These are phyloP conservation scores for Coccinonectria pachysandricola DNA, from an alignment of 2,329 filamentous ascomycete genomes.

Conservation along the genomic window DNA sequence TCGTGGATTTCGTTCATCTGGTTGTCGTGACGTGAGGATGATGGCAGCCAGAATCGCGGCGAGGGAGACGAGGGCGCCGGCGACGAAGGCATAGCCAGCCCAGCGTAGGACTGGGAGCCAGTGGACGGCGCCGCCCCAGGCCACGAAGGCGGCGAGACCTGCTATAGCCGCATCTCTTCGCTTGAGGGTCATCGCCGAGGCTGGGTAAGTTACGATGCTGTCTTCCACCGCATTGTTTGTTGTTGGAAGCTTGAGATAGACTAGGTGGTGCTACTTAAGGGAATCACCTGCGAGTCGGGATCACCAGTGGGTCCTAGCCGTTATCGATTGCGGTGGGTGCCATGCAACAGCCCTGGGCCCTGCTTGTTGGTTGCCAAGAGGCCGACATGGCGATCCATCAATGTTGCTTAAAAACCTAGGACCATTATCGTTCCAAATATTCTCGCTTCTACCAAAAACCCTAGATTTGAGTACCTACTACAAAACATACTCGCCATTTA, in stretches of 20 bases:
- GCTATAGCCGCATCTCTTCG: slow-evolving; percentile 62
- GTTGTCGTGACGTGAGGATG: slow-evolving; percentile 41
- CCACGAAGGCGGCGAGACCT: slow-evolving; percentile 62
- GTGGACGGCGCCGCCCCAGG: slow-evolving; percentile 78
- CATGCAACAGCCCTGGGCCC: too few species aligned
- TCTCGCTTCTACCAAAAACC: too few species aligned
- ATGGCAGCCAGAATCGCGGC: slow-evolving; percentile 47
- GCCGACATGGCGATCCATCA: too few species aligned
- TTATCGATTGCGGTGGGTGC: slow-evolving; percentile 17
- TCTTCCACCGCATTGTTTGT: slow-evolving; percentile 23
- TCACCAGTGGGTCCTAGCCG: too few species aligned
- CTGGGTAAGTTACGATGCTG: too few species aligned
- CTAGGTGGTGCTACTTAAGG: slow-evolving; percentile 12
- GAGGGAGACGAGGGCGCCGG: slow-evolving; percentile 51
- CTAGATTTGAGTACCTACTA: too few species aligned
- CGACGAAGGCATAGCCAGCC: slow-evolving; percentile 72
- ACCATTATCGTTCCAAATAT: too few species aligned
- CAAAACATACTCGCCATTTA: too few species aligned
- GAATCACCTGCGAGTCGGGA: slow-evolving; percentile 7
- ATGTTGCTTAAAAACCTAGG: too few species aligned
- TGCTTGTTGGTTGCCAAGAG: too few species aligned
- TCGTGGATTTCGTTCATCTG: slow-evolving; percentile 29
- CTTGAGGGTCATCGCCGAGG: slow-evolving; percentile 55
- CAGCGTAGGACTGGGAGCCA: slow-evolving; percentile 78
- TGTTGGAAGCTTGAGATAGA: slow-evolving; percentile 6